These are phyloP conservation scores for Aspergillus sojae DNA, from an alignment of 2,329 filamentous ascomycete species.

Conservation along the genomic window DNA sequence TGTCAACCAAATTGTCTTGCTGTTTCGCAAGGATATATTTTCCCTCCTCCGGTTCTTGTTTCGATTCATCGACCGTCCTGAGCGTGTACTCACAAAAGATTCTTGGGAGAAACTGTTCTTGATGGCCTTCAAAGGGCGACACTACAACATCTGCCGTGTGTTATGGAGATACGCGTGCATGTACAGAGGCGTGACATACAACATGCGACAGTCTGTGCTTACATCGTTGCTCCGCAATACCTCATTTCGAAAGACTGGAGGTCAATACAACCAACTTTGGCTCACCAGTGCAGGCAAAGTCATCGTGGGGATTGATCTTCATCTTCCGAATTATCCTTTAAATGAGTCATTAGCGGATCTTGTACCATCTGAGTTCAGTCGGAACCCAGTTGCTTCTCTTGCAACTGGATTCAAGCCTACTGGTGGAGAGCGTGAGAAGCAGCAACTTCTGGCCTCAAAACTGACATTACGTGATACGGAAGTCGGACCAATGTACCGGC, in stretches of 20 bases:
- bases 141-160: slow-evolving; percentile 49
- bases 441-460: slow-evolving; percentile 28
- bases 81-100: slow-evolving; percentile 21
- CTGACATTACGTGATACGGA: slow-evolving; percentile 35
- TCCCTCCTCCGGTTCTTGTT: slow-evolving; percentile 27
- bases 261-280: slow-evolving; percentile 24
- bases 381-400: slow-evolving; percentile 31
- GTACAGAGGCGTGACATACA: slow-evolving; percentile 31
- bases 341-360: slow-evolving; percentile 17
- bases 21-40: slow-evolving; percentile 29
- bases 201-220: slow-evolving; percentile 38
- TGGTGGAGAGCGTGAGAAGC: slow-evolving; percentile 29
- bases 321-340: slow-evolving; percentile 15
- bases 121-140: slow-evolving; percentile 39
- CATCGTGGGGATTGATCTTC: slow-evolving; percentile 34
- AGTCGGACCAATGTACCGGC: slow-evolving; percentile 24
- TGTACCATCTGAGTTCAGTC: slow-evolving; percentile 30
- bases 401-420: slow-evolving; percentile 18
- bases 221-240: slow-evolving; percentile 34
- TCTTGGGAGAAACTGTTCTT: slow-evolving; percentile 45
- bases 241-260: slow-evolving; percentile 10
- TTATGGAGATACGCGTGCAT: slow-evolving; percentile 54
- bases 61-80: slow-evolving; percentile 22
- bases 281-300: slow-evolving; percentile 34
- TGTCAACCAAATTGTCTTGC: slow-evolving; percentile 32